Evolutionary conservation across 768 basidiomycete species (phyloP).

Genomic region (Amanita jacksonii): DNA sequence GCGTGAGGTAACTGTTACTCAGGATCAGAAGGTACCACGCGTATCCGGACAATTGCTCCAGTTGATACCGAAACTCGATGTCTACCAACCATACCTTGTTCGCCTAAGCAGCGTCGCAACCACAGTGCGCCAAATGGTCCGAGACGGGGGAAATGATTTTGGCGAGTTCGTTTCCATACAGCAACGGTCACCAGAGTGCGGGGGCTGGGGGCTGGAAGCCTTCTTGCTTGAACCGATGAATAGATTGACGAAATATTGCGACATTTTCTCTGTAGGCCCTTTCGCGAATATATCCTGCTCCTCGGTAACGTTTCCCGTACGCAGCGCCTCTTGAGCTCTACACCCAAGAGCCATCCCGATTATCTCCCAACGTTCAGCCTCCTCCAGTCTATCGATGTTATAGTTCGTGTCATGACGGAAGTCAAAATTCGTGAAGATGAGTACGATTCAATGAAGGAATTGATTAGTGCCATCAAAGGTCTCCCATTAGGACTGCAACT

Average conservation of each 20-base stretch:
- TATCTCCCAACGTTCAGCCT: conserved; percentile 59
- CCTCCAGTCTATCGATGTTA: conserved; percentile 55
- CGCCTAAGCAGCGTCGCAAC: conserved; percentile 52
- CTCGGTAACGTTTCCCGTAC: conserved; percentile 8
- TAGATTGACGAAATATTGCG: conserved; percentile 60
- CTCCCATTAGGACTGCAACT: conserved; percentile 44
- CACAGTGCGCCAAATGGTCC: conserved; percentile 38
- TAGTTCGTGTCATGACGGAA: conserved; percentile 72
- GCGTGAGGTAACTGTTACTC: conserved; percentile 19
- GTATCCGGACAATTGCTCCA: conserved; percentile 50
- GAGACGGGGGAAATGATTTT: conserved; percentile 57
- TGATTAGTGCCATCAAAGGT: conserved; percentile 51
- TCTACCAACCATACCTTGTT: conserved; percentile 83
- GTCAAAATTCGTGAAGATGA: conserved; percentile 84
- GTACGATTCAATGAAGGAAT: conserved; percentile 61
- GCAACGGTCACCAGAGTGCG: conserved; percentile 41
- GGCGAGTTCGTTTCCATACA: conserved; percentile 78
- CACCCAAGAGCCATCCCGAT: conserved; percentile 61
- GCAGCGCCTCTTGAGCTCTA: conserved; percentile 62
- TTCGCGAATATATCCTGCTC: not conserved
- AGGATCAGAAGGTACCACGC: conserved; percentile 35
- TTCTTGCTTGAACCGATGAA: conserved; percentile 72
- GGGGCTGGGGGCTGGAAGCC: conserved; percentile 53
- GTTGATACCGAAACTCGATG: conserved; percentile 62
- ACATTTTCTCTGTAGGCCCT: conserved; percentile 59